These are phyloP conservation scores for Dalbergia oliveri DNA, from an alignment of 306 rosid species.

Conservation along the genomic window DNA sequence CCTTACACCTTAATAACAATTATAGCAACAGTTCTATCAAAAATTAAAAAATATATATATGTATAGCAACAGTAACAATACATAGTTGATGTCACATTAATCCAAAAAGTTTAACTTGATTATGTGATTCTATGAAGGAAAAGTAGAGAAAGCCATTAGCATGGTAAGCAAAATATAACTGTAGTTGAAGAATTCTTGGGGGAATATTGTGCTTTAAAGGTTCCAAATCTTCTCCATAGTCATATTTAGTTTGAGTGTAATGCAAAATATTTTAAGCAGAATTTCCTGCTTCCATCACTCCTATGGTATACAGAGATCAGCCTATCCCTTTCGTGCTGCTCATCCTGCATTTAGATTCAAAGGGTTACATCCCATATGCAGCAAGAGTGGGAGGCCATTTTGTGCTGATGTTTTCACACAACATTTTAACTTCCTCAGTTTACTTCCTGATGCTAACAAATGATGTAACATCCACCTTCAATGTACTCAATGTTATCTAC, in stretches of 20 bases:
- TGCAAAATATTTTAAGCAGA: constrained; percentile 17
- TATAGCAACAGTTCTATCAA: not conserved
- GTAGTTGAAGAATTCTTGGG: constrained; percentile 15
- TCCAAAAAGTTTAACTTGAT: not conserved
- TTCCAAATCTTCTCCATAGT: not conserved
- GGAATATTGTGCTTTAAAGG: not conserved
- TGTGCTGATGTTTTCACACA: not conserved
- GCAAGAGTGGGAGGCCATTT: not conserved
- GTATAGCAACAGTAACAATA: not conserved
- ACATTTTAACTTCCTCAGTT: not conserved
- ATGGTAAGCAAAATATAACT: constrained; percentile 24
- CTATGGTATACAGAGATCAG: not conserved
- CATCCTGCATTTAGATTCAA: not conserved
- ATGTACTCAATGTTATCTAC: not conserved
- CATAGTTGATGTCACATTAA: not conserved
- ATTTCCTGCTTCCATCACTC: not conserved
- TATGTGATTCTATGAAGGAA: constrained; percentile 3
- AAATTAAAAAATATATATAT: too few species aligned
- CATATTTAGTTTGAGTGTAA: constrained; percentile 13
- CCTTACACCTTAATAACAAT: constrained; percentile 15
- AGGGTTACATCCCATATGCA: not conserved
- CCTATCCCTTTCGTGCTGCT: constrained; percentile 4
- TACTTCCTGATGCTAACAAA: not conserved
- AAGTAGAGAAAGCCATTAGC: not conserved
- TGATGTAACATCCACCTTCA: not conserved